phyloP scores from a whole-genome alignment of 1,284 basidiomycete genomes.

The Cystobasidium sp. region DNA sequence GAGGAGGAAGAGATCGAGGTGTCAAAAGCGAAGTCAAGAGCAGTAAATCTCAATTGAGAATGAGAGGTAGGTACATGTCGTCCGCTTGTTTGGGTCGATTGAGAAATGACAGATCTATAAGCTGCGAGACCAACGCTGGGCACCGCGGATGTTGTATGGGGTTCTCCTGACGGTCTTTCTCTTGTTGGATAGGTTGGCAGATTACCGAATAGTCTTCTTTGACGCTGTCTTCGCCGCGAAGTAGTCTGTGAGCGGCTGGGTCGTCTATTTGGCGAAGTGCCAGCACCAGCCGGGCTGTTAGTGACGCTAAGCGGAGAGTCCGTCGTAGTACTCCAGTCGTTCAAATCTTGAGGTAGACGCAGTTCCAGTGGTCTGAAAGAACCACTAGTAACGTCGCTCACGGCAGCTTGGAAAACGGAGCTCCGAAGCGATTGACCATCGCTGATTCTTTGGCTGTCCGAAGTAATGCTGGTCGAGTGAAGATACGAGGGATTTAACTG shows the following conservation, averaged over 20 bases:
- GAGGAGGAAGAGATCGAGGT: background rate
- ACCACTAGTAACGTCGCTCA: background rate
- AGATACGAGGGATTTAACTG: background rate
- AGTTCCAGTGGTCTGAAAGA: slow-evolving; percentile 6
- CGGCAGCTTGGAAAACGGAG: background rate
- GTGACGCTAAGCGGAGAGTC: too few species aligned
- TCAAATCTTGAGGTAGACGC: background rate
- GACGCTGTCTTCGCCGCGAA: background rate
- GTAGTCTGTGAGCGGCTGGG: background rate
- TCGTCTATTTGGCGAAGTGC: background rate
- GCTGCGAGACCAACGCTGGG: too few species aligned
- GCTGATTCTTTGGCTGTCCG: background rate
- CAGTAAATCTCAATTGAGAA: background rate
- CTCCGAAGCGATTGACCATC: background rate
- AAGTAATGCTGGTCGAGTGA: background rate
- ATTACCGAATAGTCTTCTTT: slow-evolving; percentile 7
- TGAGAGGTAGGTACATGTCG: background rate
- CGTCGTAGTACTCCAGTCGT: background rate
- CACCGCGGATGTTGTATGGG: too few species aligned
- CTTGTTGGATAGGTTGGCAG: background rate
- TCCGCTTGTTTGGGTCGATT: too few species aligned
- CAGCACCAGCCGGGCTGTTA: background rate
- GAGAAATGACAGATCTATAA: too few species aligned
- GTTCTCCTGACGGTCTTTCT: too few species aligned
- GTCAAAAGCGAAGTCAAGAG: background rate